A percentile compares a stretch with the other conserved stretches of the same genome.
Evolutionary conservation across 2,329 filamentous ascomycete species (phyloP).

Genomic region (Curvularia sp.): DNA sequence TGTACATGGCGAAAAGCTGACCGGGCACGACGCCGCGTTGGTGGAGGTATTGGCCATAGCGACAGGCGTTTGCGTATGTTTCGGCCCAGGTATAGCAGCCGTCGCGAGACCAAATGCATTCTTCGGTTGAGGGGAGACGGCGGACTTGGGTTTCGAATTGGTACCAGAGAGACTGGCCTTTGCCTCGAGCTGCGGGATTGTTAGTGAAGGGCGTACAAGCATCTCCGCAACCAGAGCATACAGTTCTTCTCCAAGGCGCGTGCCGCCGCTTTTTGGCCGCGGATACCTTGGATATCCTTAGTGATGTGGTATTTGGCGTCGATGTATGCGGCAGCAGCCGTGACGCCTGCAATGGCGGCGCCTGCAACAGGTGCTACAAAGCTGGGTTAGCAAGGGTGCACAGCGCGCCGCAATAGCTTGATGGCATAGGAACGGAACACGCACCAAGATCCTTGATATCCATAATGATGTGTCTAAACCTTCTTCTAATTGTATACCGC

Average conservation of each 20-base stretch:
- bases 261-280: slow-evolving; percentile 51
- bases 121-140: slow-evolving; percentile 56
- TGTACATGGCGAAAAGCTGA: slow-evolving; percentile 70
- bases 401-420: slow-evolving; percentile 11
- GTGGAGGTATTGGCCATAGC: slow-evolving; percentile 47
- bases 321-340: slow-evolving; percentile 63
- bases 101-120: slow-evolving; percentile 72
- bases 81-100: slow-evolving; percentile 55
- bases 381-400: slow-evolving; percentile 15
- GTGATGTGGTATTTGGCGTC: slow-evolving; percentile 73
- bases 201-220: slow-evolving; percentile 4
- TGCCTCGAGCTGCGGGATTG: slow-evolving; percentile 43
- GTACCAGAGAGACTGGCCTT: slow-evolving; percentile 69
- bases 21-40: slow-evolving; percentile 62
- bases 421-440: slow-evolving; percentile 6
- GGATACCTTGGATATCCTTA: slow-evolving; percentile 65
- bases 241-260: slow-evolving; percentile 59
- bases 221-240: slow-evolving; percentile 40
- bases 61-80: slow-evolving; percentile 51
- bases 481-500: neutral
- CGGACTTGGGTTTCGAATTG: slow-evolving; percentile 65
- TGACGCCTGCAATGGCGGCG: slow-evolving; percentile 45
- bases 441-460: slow-evolving; percentile 21
- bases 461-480: neutral
- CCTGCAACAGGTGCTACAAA: slow-evolving; percentile 41